phyloP scores from a whole-genome alignment of 768 basidiomycete genomes.

The Russula earlei region DNA sequence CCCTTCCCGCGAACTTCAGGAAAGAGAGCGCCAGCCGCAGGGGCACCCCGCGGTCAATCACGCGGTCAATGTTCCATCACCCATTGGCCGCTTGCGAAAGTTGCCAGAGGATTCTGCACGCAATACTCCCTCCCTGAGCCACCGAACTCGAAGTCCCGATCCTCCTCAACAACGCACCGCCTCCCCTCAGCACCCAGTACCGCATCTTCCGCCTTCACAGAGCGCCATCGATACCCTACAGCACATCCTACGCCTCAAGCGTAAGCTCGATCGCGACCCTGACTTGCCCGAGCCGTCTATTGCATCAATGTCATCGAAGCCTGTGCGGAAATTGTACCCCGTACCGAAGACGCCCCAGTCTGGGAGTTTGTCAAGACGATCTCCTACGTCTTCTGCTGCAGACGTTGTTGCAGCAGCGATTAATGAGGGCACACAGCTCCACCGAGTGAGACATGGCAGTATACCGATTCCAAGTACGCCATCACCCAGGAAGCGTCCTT shows the following conservation, averaged over 20 bases:
- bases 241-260: slow-evolving; percentile 4
- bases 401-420: slow-evolving; percentile 10
- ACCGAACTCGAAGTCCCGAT: background rate
- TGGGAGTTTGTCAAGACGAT: background rate
- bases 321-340: background rate
- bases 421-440: slow-evolving; percentile 2
- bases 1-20: background rate
- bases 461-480: background rate
- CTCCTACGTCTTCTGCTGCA: slow-evolving; percentile 2
- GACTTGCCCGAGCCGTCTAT: background rate
- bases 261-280: background rate
- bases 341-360: background rate
- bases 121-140: background rate
- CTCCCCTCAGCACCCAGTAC: background rate
- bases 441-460: background rate
- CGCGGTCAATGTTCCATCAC: background rate
- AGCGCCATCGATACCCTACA: background rate
- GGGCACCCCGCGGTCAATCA: background rate
- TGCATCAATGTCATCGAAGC: background rate
- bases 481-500: background rate
- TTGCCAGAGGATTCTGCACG: background rate
- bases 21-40: background rate
- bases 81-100: background rate
- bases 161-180: background rate
- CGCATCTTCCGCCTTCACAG: slow-evolving; percentile 1